A percentile compares a stretch with the other conserved stretches of the same genome.
phyloP scores from a whole-genome alignment of 768 basidiomycete species.

The Mycena pura region DNA sequence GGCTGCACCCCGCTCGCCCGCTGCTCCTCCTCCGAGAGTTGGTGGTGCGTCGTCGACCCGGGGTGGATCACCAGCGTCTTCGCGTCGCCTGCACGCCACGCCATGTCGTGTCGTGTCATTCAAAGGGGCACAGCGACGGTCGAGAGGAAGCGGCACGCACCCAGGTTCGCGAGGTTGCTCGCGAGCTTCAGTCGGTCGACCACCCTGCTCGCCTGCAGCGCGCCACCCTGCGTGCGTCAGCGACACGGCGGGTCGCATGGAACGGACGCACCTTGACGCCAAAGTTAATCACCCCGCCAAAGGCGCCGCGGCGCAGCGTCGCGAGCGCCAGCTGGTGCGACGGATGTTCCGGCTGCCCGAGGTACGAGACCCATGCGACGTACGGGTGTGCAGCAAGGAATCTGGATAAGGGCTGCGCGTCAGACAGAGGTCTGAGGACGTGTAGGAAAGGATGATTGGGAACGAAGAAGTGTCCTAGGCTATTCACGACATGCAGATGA shows the following conservation, averaged over 20 bases:
- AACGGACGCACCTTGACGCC: constrained; percentile 39
- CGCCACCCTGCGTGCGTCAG: constrained; percentile 23
- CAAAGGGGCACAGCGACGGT: not conserved
- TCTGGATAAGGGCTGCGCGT: constrained; percentile 5
- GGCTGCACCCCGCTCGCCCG: constrained; percentile 57
- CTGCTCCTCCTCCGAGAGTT: constrained; percentile 56
- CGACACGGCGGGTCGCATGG: not conserved
- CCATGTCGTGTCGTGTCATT: too few relatives aligned
- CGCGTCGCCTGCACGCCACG: constrained; percentile 9
- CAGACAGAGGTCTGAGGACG: not conserved
- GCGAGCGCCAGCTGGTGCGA: constrained; percentile 42
- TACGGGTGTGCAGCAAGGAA: constrained; percentile 42
- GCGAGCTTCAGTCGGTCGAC: constrained; percentile 45
- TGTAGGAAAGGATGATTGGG: not conserved
- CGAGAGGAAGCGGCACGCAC: not conserved
- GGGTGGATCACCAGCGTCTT: constrained; percentile 61
- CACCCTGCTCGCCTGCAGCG: constrained; percentile 34
- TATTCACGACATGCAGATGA: too few relatives aligned
- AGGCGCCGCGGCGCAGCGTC: constrained; percentile 35
- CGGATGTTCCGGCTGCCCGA: constrained; percentile 42
- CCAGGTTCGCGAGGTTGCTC: constrained; percentile 41
- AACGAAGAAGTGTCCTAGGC: too few relatives aligned
- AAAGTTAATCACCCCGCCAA: constrained; percentile 48
- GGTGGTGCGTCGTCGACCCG: constrained; percentile 64
- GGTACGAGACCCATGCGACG: constrained; percentile 49